These are phyloP conservation scores for Kuraishia borneana DNA, from an alignment of 805 yeast species.

Conservation along the genomic window DNA sequence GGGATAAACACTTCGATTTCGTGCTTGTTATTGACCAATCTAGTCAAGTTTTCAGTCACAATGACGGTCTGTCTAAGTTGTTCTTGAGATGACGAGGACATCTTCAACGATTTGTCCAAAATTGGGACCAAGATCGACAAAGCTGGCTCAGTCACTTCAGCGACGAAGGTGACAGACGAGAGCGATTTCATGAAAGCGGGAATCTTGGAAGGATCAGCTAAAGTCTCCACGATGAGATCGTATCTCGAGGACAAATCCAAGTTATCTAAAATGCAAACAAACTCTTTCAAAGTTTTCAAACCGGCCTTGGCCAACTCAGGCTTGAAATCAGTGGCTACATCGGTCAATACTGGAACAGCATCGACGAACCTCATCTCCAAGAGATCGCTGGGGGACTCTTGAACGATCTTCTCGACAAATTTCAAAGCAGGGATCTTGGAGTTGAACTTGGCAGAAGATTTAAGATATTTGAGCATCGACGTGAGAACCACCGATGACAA, in stretches of 20 bases:
- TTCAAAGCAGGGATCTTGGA: constrained; percentile 32
- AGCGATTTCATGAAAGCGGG: constrained; percentile 82
- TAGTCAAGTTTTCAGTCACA: constrained; percentile 89
- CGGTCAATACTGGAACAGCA: constrained; percentile 77
- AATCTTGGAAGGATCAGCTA: constrained; percentile 83
- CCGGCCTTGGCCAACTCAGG: constrained; percentile 92
- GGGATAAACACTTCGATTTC: constrained; percentile 89
- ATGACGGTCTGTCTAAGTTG: constrained; percentile 94
- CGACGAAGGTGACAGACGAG: constrained; percentile 91
- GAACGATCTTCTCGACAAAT: constrained; percentile 61
- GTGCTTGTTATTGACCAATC: constrained; percentile 86
- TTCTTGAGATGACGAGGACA: constrained; percentile 87
- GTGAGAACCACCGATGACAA: constrained; percentile 61
- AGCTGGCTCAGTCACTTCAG: constrained; percentile 97
- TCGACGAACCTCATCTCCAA: constrained; percentile 71
- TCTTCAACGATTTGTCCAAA: constrained; percentile 76
- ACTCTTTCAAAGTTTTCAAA: constrained; percentile 51
- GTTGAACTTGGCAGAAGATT: constrained; percentile 5
- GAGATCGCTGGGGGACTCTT: constrained; percentile 75
- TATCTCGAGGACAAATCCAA: constrained; percentile 83
- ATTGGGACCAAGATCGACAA: constrained; percentile 86
- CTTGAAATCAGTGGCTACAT: constrained; percentile 88
- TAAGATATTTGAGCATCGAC: constrained; percentile 44
- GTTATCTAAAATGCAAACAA: constrained; percentile 80
- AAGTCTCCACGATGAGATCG: constrained; percentile 74